Evolutionary conservation across 2,329 filamentous ascomycete genomes (phyloP), one percentile per base, ranked within the genome.

Genomic region (Neonectria punicea): DNA sequence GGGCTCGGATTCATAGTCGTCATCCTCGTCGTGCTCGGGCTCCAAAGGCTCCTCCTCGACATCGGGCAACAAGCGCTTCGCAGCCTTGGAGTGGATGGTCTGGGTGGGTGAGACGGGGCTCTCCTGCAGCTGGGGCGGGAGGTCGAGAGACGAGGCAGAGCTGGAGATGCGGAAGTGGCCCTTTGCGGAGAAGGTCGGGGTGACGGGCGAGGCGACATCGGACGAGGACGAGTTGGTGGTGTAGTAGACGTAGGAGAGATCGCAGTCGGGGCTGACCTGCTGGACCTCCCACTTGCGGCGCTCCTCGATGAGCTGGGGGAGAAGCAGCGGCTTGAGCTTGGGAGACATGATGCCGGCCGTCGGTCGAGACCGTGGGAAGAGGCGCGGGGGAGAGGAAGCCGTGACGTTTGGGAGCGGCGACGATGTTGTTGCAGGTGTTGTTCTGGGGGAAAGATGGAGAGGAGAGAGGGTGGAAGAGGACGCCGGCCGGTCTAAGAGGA

Each of bases 1-100:
- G 8, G 66, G 34, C 46, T 79, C 80, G 47, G 85, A 83, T 30
- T 85, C 83, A 64, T 85, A 80, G 54, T 84, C 83, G 58, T 86
- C 85, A 30, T 90, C 87, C 54, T 84, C 83, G 58, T 86, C 85
- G 34, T 90, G 87, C 22, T 92, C 92, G 58, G 86, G 87, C 77
- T 94, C 92, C 46, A 89, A 80, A 2, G 92, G 90, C 74, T 97
- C 94, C 78, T 98, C 94, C 74, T 94, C 88, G 20, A 98, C 92
- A 73, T 96, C 92, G 16, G 93, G 92, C 67, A 98, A 84, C 57
- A 85, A 86, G 65, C 88, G 86, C 80, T 93, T 93, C 73, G 85
- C 84, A 0, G 87, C 82, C 69, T 89, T 87, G 67, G 72, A 70
- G 57, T 74, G 67, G 81, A 80, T 51, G 55, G 73, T 69, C 56